Evolutionary conservation across 805 yeast species (phyloP), one percentile per base, ranked within the genome.

Genomic region (Ogataea degrootiae): DNA sequence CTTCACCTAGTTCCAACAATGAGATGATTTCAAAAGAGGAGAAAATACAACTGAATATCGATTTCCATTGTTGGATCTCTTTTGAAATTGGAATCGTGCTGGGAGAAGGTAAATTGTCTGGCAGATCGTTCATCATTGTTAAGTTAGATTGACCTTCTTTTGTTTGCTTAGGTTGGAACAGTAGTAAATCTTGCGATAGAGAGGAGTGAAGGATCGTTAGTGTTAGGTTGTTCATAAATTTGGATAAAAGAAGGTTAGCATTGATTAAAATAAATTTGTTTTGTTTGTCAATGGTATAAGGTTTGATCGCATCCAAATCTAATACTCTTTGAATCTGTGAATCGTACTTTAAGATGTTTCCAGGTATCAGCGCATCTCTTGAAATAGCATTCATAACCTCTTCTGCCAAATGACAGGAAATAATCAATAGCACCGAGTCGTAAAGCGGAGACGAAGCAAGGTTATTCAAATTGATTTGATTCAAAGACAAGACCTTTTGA

Each of bases 1-100:
- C 76, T 47, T 64, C 61, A 5, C 74, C 77, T 8, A 74, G 43
- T 43, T 72, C 74, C 16, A 75, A 46, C 21, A 72, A 45, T 12
- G 62, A 53, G 6, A 70, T 61, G 12, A 67, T 54, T 9, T 66
- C 68, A 33, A 61, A 50, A 1, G 70, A 57, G 1, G 71, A 52
- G 38, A 44, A 45, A 42, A 72, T 52, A 4, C 71, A 48, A 6
- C 53, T 44, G 5, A 72, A 38, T 41, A 68, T 56, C 39, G 71
- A 67, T 11, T 49, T 49, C 66, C 72, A 60, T 41, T 67, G 64
- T 14, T 43, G 41, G 8, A 54, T 47, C 6, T 50, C 57, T 4
- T 50, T 40, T 8, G 50, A 26, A 1, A 31, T 37, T n/a, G 59
- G 56, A 16, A 66, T 40, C 17, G 56, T 52, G 23, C 53, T 58